Conservation (phyloP, 2,329 filamentous ascomycete genomes). For the Paecilomyces dactylethromorphus region DNA sequence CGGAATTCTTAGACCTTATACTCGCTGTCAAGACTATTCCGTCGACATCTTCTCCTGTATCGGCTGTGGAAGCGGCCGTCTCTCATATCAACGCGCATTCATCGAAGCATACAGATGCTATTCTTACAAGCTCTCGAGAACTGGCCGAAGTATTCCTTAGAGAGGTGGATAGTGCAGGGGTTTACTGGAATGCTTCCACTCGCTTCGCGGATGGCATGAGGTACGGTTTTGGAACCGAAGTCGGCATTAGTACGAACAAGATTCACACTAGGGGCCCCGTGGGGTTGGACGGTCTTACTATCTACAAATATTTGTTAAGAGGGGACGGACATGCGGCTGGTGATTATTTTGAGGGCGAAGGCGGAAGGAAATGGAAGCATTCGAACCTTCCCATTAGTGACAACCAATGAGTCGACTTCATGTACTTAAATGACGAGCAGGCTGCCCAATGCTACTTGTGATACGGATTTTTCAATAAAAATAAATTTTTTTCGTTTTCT, state of each 20-base stretch:
- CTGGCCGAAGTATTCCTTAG: slow-evolving; percentile 78
- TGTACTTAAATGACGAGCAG: not conserved
- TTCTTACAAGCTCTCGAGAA: slow-evolving; percentile 64
- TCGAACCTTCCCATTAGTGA: slow-evolving; percentile 34
- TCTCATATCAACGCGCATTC: slow-evolving; percentile 86
- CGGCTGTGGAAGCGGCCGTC: slow-evolving; percentile 62
- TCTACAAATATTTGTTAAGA: slow-evolving; percentile 91
- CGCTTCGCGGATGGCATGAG: slow-evolving; percentile 94
- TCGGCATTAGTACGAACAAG: slow-evolving; percentile 98
- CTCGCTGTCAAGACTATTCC: slow-evolving; percentile 77
- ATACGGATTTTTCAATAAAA: not conserved
- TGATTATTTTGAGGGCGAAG: slow-evolving; percentile 55
- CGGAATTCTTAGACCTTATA: slow-evolving; percentile 80
- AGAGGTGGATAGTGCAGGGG: slow-evolving; percentile 79
- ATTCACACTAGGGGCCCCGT: slow-evolving; percentile 92
- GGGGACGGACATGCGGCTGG: slow-evolving; percentile 77
- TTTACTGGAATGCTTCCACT: slow-evolving; percentile 95
- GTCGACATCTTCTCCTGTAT: slow-evolving; percentile 12
- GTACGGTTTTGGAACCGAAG: slow-evolving; percentile 95
- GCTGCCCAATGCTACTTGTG: not conserved
- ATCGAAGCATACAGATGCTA: slow-evolving; percentile 89
- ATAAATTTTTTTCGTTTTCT: not conserved
- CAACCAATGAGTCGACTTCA: not conserved
- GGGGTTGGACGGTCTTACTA: slow-evolving; percentile 87
- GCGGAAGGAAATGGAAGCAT: slow-evolving; percentile 53